Evolutionary conservation across 83 land plant species (phyloP), one percentile per base, ranked within the genome.

Genomic region (Diphasiastrum complanatum): DNA sequence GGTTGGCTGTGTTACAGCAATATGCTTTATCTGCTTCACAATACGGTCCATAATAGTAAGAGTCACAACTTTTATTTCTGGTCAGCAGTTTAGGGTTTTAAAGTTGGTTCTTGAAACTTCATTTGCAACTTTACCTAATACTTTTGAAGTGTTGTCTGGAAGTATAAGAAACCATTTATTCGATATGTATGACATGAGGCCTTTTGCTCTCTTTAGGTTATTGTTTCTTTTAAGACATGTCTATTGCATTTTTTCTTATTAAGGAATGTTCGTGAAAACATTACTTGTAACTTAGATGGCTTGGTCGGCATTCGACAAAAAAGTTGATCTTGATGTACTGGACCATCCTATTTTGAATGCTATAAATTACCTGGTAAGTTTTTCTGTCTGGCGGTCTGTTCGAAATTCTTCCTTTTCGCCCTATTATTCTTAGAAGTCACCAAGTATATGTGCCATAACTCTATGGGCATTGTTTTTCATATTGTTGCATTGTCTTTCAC

Each of bases 1-100:
- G 86, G 88, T 84, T 70, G 85, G 88, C 37, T 81, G 51, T 48
- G 85, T 84, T 6, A 84, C 88, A 25, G 76, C 51, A 30, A 71
- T 84, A 61, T 84, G 88, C 63, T 75, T 73, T 72, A 72, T 73
- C n/a, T 84, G 88, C 72, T 84, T 84, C 67, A 52, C 78, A 6
- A 48, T 81, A 53, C 66, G 88, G 64, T 78, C 86, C 45, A 23
- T 76, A 32, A 65, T 84, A 77, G 88, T 84, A 64, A 80, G 84
- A 28, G 6, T 22, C n/a, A n/a, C 6, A 8, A 8, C 43, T 40
- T 40, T 40, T n/a, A n/a, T n/a, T n/a, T n/a, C n/a, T n/a, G n/a
- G n/a, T n/a, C n/a, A n/a, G n/a, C n/a, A n/a, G n/a, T n/a, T n/a
- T n/a, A n/a, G n/a, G n/a, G n/a, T n/a, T n/a, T n/a, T n/a, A n/a